Base-by-base conservation (phyloP, 2,329 filamentous ascomycete genomes). In the Colletotrichum gloeosporioides region DNA sequence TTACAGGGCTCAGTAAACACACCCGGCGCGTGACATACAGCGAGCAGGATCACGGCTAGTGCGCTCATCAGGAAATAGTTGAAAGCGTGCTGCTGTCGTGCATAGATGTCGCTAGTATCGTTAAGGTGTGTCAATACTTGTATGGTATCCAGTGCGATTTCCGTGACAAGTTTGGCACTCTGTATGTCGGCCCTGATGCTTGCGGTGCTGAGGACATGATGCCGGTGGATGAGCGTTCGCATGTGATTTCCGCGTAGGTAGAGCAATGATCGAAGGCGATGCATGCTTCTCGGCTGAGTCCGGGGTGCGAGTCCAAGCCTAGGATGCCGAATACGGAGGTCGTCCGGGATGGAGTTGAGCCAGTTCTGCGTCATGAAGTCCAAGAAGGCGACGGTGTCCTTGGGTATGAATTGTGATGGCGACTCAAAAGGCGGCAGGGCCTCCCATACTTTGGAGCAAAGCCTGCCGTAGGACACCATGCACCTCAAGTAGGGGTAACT, bases 401-500 rank as follows among this genome's bases (percentile, higher is more conserved):
- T 81, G 0, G 83, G 83, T 3, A 85, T 86, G 62, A 79, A 73
- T 66, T 85, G 74, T 9, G 73, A 76, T 3, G 73, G 69, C 39
- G 83, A 83, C 4, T 83, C 84, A 78, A 88, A 81, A 13, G 82
- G 80, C 18, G 79, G 86, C 2, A 89, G 84, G 0, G 88, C 82
- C 0, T 86, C 85, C 88, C 87, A 88, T 8, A 89, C 84, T 65
- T 86, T 87, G 4, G 87, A 86, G 65, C 86, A 87, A 0, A 89
- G 81, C 0, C 86, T 83, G 0, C 87, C 86, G 53, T 89, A 89
- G 1, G 84, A 85, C 2, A 89, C 86, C 87, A 89, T 87, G 64
- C 87, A 89, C 4, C 85, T 85, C 0, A 89, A 79, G 57, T 89
- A 89, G 0, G 85, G 82, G 4, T 81, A 83, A 2, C 84, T 81